Evolutionary conservation across 192 early-diverging fungal species (phyloP).

Genomic region (Podila minutissima): DNA sequence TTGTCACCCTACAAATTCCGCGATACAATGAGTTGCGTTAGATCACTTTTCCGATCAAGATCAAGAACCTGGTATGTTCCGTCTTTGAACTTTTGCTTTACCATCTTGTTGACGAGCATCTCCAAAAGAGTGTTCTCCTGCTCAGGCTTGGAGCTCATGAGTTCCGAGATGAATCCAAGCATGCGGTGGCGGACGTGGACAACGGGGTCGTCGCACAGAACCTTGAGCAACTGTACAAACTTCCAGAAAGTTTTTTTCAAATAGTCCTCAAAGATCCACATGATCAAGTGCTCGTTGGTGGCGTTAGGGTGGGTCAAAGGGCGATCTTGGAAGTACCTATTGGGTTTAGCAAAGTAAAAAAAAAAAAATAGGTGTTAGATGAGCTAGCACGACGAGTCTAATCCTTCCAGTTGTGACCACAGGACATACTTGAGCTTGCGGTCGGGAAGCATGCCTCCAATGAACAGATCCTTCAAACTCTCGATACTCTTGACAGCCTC

Average conservation of each 20-base stretch:
- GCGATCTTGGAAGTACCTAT: conserved; percentile 91
- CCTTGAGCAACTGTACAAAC: conserved; percentile 89
- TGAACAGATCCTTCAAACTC: conserved; percentile 90
- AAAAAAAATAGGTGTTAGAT: not conserved
- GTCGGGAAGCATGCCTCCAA: conserved; percentile 82
- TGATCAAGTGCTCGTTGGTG: conserved; percentile 77
- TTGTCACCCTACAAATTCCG: conserved; percentile 73
- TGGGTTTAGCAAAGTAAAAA: not conserved
- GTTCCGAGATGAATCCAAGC: conserved; percentile 77
- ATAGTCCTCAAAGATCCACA: conserved; percentile 96
- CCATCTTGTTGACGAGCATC: conserved; percentile 92
- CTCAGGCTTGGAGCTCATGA: conserved; percentile 90
- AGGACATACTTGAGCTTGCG: conserved; percentile 78
- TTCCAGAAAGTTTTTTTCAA: conserved; percentile 94
- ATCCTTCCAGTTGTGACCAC: not conserved
- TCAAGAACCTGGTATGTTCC: too few species aligned
- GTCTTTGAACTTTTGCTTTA: conserved; percentile 2
- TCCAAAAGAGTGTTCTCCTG: conserved; percentile 95
- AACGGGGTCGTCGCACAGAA: conserved; percentile 87
- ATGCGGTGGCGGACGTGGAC: conserved; percentile 85
- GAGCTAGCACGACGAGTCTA: too few species aligned
- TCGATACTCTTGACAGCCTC: conserved; percentile 87
- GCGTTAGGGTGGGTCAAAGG: conserved; percentile 70
- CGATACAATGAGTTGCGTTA: not conserved
- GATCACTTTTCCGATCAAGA: not conserved